phyloP scores from a whole-genome alignment of 768 basidiomycete genomes.

The Mycena sanguinolenta region DNA sequence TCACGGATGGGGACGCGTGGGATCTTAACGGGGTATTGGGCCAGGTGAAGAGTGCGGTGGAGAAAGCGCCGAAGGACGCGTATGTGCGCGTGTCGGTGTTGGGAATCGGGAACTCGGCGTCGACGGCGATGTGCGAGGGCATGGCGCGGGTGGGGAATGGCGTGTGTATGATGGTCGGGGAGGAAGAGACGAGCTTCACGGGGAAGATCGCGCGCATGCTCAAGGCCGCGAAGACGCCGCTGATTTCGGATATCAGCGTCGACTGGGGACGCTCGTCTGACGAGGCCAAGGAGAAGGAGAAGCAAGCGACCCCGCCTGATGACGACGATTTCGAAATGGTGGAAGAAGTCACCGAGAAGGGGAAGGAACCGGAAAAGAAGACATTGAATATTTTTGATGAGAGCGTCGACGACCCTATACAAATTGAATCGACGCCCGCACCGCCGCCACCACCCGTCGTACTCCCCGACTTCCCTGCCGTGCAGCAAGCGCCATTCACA shows the following conservation, averaged over 20 bases:
- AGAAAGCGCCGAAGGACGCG: conserved; percentile 36
- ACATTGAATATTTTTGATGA: conserved; percentile 36
- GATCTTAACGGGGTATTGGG: conserved; percentile 27
- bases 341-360: conserved; percentile 14
- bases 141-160: conserved; percentile 60
- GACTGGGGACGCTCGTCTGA: conserved; percentile 50
- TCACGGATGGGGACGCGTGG: conserved; percentile 58
- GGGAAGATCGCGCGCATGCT: conserved; percentile 57
- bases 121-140: conserved; percentile 54
- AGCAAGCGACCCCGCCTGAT: not conserved
- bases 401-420: conserved; percentile 1
- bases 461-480: conserved; percentile 13
- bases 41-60: conserved; percentile 39
- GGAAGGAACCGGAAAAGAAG: not conserved
- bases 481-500: conserved; percentile 32
- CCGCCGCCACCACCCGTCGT: conserved; percentile 22
- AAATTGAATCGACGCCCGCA: not conserved
- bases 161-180: conserved; percentile 53
- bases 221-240: conserved; percentile 52
- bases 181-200: conserved; percentile 54
- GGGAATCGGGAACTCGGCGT: conserved; percentile 57
- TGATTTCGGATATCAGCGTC: conserved; percentile 53
- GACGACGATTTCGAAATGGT: conserved; percentile 34
- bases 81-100: conserved; percentile 58
- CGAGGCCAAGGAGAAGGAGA: not conserved